Base-by-base conservation (phyloP, 805 yeast species). In the Kuraishia cidri region DNA sequence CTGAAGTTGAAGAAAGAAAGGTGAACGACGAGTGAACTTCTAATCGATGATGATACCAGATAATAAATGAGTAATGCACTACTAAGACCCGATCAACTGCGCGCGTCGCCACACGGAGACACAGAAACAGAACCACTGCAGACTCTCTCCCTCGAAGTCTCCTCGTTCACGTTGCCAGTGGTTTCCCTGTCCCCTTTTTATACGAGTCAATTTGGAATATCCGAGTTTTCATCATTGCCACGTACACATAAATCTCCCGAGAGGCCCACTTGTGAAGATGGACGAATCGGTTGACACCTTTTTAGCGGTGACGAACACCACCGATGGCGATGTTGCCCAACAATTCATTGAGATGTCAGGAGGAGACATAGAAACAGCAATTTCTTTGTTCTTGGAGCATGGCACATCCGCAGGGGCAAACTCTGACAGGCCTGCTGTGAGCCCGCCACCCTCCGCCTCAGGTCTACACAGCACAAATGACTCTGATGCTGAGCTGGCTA, bases 281-380 rank as follows among this genome's bases (percentile, higher is more conserved):
- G 49, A 46, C 26, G 81, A 69, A 32, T 58, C 64, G 30, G 62
- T 84, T 24, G 78, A 82, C 15, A 72, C 78, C 15, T 92, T 92
- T 55, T 63, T 88, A 54, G 88, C 90, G 26, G 78, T 92, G 34
- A 87, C 97, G 0, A 82, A 85, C 15, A 73, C 75, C 2, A 66
- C 74, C 2, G 90, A 82, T 48, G 66, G 71, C 1, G 66, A 65
- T 4, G 59, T 71, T 9, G 97, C 97, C 1, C 60, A 66, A 33
- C 85, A 79, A 43, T 92, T 79, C 48, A 54, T 92, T 14, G 87
- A 79, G 17, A 76, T 90, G 60, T 69, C 90, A 4, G 87, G 79
- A 31, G 75, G 75, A 29, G 74, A 85, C 50, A 51, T 90, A 22
- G 95, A 88, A 36, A 71, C 75, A 14, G 97, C 98, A 0, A 83